Evolutionary conservation across 129 eudicot species (phyloP), one percentile per base, ranked within the genome.

Genomic region (Artemisia argyi): DNA sequence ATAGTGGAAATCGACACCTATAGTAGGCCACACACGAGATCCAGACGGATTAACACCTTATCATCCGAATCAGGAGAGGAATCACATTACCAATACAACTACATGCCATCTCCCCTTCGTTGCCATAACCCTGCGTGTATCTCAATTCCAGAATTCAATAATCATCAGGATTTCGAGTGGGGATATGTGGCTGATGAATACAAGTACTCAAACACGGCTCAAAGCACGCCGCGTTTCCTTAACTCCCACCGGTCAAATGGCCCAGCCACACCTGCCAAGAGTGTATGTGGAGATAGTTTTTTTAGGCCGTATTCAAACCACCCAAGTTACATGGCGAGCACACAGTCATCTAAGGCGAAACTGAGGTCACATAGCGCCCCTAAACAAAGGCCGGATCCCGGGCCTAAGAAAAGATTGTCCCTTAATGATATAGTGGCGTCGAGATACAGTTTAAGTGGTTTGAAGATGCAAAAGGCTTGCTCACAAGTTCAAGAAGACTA

Each of bases 301-400:
- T 86, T 85, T 65, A 49, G 96, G 85, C 86, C 92, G 1, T 84
- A 90, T 68, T 81, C 87, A 2, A 80, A 87, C 81, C 24, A 69
- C 66, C 98, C 98, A 11, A 85, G 83, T 73, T 93, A 89, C 69
- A 93, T 93, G 98, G 88, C 86, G 10, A 79, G 87, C 68, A 93
- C 98, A 3, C 95, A 82, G 55, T 93, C 98, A 48, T 93, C 87
- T 7, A 83, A 75, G 17, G 98, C 98, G 11, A 93, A 93, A 83
- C 51, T 80, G 73, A 82, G 98, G 87, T 89, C 95, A 5, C 86
- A 89, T 46, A 93, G 98, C 30, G 96, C 96, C 3, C 98, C 98
- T 16, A 93, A 82, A 62, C 98, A 93, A 68, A 82, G 98, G 81
- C 95, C 96, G 7, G 96, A 86, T 20, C 63, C 72, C 46, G 85